Evolutionary conservation across 495 filamentous ascomycete species (phyloP), one percentile per base, ranked within the genome.

Genomic region (Aspergillus affinis): DNA sequence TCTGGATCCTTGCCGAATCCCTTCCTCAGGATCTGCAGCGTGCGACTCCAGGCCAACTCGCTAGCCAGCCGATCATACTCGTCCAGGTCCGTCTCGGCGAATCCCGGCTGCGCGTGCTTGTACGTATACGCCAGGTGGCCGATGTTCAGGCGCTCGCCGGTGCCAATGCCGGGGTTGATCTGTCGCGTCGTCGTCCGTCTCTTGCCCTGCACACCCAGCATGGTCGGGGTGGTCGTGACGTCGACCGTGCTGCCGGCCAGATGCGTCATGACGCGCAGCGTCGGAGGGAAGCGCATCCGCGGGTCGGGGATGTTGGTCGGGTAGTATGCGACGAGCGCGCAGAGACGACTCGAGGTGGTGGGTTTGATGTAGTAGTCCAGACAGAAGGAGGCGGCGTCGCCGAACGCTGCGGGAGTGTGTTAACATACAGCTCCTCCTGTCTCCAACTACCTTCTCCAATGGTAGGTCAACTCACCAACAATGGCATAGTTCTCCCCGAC

Each of bases 171-270:
- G 0, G 77, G 73, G n/a, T 79, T 77, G 36, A 87, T 68, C 0
- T 67, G 77, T 51, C 78, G 78, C 13, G 74, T 80, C 19, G 67
- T 72, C 20, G 78, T 78, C 17, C 74, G 71, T 51, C 67, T 74
- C 73, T 87, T 88, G 2, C 84, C 85, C 61, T 89, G 86, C 27
- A 89, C 76, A 0, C 87, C 87, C 0, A 89, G 75, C n/a, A 84
- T 76, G 48, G 84, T 81, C 0, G 80, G 78, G 6, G 62, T 64
- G 4, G 67, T 73, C 2, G 74, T 69, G 4, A 85, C 72, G 27
- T 78, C 75, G 2, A 86, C 69, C 3, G 70, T 77, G 4, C 69
- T 62, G 3, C 79, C 72, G 4, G 86, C 81, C 2, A 88, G 71
- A 69, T 88, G 86, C 0, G 85, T 74, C 15, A 81, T 54, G 1